Conservation (phyloP, 768 basidiomycete species). For the Panaeolus papilionaceus region DNA sequence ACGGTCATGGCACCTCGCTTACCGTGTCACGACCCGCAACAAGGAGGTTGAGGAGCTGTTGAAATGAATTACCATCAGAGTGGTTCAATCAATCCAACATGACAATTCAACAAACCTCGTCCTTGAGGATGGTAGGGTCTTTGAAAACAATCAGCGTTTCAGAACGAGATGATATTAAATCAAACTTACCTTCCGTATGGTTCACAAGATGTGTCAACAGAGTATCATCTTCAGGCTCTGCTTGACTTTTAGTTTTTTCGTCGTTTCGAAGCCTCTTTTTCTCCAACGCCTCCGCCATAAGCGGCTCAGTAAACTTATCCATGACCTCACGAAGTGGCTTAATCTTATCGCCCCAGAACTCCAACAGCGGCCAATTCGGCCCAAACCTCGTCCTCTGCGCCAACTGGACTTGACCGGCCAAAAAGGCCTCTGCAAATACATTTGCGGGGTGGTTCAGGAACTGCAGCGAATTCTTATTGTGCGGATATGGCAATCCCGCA, state of each 20-base stretch:
- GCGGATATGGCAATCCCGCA: slow-evolving; percentile 58
- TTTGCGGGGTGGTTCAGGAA: slow-evolving; percentile 39
- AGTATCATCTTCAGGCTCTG: slow-evolving; percentile 49
- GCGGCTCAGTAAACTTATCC: slow-evolving; percentile 57
- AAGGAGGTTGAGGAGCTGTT: slow-evolving; percentile 20
- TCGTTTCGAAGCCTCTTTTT: slow-evolving; percentile 37
- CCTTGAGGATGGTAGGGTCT: slow-evolving; percentile 50
- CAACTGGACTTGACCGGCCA: slow-evolving; percentile 50
- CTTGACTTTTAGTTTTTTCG: slow-evolving; percentile 33
- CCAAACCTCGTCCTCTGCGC: slow-evolving; percentile 50
- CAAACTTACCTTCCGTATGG: slow-evolving; percentile 49
- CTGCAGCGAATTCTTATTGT: slow-evolving; percentile 37
- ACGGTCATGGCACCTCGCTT: slow-evolving; percentile 19
- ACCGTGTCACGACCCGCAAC: slow-evolving; percentile 53
- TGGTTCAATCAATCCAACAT: not conserved
- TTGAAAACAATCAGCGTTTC: not conserved
- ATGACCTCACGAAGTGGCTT: slow-evolving; percentile 57
- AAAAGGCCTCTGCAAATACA: slow-evolving; percentile 56
- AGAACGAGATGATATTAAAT: not conserved
- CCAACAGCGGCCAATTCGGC: slow-evolving; percentile 61
- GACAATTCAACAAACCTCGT: slow-evolving; percentile 40
- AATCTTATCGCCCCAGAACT: slow-evolving; percentile 53
- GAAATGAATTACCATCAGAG: slow-evolving; percentile 45
- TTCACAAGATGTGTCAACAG: slow-evolving; percentile 63
- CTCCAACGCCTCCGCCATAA: slow-evolving; percentile 54